Evolutionary conservation across 1,139 yeast species (phyloP).

Genomic region (Spathaspora jeffriesii): DNA sequence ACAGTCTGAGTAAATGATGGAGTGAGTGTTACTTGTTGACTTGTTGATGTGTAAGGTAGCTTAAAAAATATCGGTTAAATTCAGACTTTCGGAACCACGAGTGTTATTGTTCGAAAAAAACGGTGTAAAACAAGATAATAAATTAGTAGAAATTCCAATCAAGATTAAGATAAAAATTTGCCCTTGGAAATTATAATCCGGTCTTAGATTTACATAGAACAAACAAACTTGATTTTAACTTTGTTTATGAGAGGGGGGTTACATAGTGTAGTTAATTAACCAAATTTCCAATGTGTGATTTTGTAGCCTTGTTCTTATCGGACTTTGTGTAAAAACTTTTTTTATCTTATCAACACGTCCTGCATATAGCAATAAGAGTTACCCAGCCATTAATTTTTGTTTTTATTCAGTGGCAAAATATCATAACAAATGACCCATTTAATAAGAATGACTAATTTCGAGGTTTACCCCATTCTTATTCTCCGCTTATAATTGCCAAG

Average conservation of each 20-base stretch:
- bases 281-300: not conserved
- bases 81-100: not conserved
- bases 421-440: not conserved
- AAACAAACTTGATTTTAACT: not conserved
- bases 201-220: not conserved
- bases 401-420: conserved; percentile 1
- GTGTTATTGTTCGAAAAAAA: not conserved
- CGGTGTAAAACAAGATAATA: not conserved
- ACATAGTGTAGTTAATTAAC: not conserved
- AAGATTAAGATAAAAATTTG: not conserved
- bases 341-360: not conserved
- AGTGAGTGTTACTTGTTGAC: not conserved
- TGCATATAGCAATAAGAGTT: not conserved
- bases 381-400: not conserved
- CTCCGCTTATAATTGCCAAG: not conserved
- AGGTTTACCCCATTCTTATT: not conserved
- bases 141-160: not conserved
- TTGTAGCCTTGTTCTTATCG: conserved; percentile 1
- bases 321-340: not conserved
- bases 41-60: not conserved
- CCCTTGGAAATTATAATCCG: not conserved
- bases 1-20: not conserved
- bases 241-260: conserved; percentile 1
- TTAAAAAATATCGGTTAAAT: not conserved
- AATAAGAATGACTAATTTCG: conserved; percentile 1